Evolutionary conservation across 2,329 filamentous ascomycete genomes (phyloP).

Genomic region (Fusarium udum): DNA sequence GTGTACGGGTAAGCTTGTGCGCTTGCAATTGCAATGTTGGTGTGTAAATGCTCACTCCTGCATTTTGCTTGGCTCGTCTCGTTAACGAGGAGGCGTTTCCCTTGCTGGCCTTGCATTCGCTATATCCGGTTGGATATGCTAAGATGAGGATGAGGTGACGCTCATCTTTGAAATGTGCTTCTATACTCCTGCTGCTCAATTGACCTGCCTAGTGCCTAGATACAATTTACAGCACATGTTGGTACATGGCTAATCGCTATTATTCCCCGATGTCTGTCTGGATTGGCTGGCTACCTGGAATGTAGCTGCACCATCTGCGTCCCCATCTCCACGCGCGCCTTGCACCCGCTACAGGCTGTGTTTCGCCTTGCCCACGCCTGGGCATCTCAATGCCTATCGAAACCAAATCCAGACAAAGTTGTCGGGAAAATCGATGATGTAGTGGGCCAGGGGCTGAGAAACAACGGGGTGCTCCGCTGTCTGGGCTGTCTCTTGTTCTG

Average conservation of each 20-base stretch:
- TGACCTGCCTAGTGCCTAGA: not conserved
- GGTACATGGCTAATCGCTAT: not conserved
- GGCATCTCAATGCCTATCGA: slow-evolving; percentile 1
- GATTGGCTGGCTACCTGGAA: slow-evolving; percentile 7
- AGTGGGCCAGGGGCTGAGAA: slow-evolving; percentile 39
- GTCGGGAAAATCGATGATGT: slow-evolving; percentile 38
- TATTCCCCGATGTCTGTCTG: slow-evolving; percentile 2
- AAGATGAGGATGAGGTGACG: slow-evolving; percentile 12
- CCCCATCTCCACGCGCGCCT: slow-evolving; percentile 1
- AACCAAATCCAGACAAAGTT: slow-evolving; percentile 1
- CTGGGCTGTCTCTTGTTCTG: slow-evolving; percentile 6
- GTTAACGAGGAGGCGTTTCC: slow-evolving; percentile 7
- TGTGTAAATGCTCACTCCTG: slow-evolving; percentile 18
- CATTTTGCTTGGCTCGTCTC: slow-evolving; percentile 18
- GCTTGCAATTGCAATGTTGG: not conserved
- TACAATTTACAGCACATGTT: not conserved
- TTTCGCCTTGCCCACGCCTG: slow-evolving; percentile 7
- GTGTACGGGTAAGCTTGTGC: slow-evolving; percentile 2
- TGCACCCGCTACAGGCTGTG: slow-evolving; percentile 6
- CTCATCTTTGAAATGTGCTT: not conserved
- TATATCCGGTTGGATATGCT: slow-evolving; percentile 11
- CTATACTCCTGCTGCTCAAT: slow-evolving; percentile 2
- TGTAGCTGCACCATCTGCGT: slow-evolving; percentile 1
- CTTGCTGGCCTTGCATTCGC: slow-evolving; percentile 9
- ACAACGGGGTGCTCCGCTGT: slow-evolving; percentile 29